Base-by-base conservation (phyloP, 2,329 filamentous ascomycete species). In the Colletotrichum sp. region DNA sequence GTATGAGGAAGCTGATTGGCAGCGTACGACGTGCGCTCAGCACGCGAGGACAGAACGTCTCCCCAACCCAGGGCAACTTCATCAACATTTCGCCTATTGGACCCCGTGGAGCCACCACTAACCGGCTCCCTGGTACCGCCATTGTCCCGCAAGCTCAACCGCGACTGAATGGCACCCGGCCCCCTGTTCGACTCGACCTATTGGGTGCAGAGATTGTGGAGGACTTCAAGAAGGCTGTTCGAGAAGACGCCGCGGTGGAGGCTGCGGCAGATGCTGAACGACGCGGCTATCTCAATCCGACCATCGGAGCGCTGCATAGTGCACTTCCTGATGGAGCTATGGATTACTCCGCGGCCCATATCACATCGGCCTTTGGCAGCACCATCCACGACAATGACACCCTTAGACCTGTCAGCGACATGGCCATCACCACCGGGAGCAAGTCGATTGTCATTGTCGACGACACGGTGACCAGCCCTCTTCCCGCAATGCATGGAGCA, bases 391-490 rank as follows among this genome's bases (percentile, higher is more conserved):
- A 81, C 8, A 76, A 82, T 8, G 78, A 84, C 11, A 84, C 75
- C 74, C 81, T 78, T 70, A 84, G 89, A 60, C 88, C 89, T 2
- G 79, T 82, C 15, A 91, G 90, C 77, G 90, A 92, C 75, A 87
- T 87, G 79, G 90, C 84, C 8, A 91, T 96, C 60, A 97, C 95
- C 0, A 89, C 89, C 13, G 94, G 95, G n/a, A 98, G 95, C 87
- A 94, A 96, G 81, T 98, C 95, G 0, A 98, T 98, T 78, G 90
- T 98, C 71, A 98, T 98, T 80, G 92, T 98, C 44, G 95, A 98
- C 74, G 92, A 91, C 36, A 93, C 93, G 1, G 79, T 89, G 19
- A 85, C 88, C 0, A 85, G 86, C 7, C 85, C 91, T 11, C 82
- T 88, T n/a, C 84, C 88, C 1, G 78, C 86, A 12, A 90, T 92